Conservation (phyloP, 495 filamentous ascomycete species). For the Aspergillus sclerotiicarbonarius region DNA sequence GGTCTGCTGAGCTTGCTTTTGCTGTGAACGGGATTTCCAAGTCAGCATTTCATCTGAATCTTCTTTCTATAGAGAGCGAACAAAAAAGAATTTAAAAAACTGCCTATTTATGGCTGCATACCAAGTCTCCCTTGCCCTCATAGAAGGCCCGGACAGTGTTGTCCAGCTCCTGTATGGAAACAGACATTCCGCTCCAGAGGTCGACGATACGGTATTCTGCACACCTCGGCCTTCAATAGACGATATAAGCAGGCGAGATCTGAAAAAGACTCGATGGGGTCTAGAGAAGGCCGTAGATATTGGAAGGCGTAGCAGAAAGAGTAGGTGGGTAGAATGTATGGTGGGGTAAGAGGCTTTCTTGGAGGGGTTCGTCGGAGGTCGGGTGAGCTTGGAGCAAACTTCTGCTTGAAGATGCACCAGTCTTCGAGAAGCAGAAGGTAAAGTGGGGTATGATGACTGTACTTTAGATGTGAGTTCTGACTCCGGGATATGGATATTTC, state of each 20-base stretch:
- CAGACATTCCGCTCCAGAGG: constrained; percentile 53
- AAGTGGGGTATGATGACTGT: constrained; percentile 11
- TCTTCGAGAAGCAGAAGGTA: constrained; percentile 1
- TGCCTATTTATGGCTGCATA: constrained; percentile 44
- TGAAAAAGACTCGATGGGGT: not conserved
- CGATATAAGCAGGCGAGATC: not conserved
- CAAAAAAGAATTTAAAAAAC: not conserved
- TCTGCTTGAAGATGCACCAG: constrained; percentile 12
- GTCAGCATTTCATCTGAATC: not conserved
- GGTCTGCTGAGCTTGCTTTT: constrained; percentile 93
- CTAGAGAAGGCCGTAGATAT: constrained; percentile 8
- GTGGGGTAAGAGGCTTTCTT: constrained; percentile 33
- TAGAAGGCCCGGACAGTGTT: constrained; percentile 94
- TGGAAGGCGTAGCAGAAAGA: constrained; percentile 12
- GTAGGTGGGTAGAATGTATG: constrained; percentile 22
- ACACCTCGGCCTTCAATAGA: constrained; percentile 19
- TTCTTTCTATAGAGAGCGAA: not conserved
- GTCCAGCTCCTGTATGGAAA: constrained; percentile 89
- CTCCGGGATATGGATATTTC: constrained; percentile 11
- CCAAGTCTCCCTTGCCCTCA: constrained; percentile 88
- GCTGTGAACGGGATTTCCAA: constrained; percentile 46
- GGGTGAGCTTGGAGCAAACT: constrained; percentile 14
- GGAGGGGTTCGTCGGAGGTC: constrained; percentile 27
- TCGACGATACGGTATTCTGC: constrained; percentile 32
- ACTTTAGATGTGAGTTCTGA: constrained; percentile 3